These are phyloP conservation scores for Elymus sibiricus DNA, from an alignment of 176 grass and related monocot species.

Conservation along the genomic window DNA sequence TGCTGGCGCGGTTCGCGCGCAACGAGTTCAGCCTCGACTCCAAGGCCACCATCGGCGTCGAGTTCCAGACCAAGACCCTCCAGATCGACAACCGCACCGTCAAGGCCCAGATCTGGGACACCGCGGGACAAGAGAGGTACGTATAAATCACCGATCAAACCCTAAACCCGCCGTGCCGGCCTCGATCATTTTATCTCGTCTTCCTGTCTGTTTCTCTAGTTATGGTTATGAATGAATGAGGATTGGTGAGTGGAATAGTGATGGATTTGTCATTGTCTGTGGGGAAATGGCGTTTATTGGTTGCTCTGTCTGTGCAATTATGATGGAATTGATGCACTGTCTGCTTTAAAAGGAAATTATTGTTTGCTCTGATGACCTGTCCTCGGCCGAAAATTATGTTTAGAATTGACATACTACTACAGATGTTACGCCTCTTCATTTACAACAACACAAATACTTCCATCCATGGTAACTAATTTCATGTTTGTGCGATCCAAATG, in stretches of 20 bases:
- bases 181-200: background rate
- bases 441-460: background rate
- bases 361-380: background rate
- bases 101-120: slow-evolving; percentile 91
- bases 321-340: background rate
- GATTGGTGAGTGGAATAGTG: background rate
- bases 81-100: slow-evolving; percentile 57
- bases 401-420: background rate
- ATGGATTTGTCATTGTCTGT: background rate
- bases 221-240: background rate
- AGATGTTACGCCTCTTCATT: background rate
- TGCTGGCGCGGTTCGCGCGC: slow-evolving; percentile 66
- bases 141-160: background rate
- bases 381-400: background rate
- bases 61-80: slow-evolving; percentile 72
- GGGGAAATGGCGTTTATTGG: too few species aligned
- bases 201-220: background rate
- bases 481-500: background rate
- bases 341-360: background rate
- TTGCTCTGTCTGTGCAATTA: background rate
- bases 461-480: background rate
- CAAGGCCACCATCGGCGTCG: slow-evolving; percentile 95
- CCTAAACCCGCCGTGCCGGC: background rate
- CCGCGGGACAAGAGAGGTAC: slow-evolving; percentile 70
- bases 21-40: slow-evolving; percentile 94